Percentiles rank a stretch among this genome's conserved stretches.
phyloP scores from a whole-genome alignment of 2,329 filamentous ascomycete genomes.

The Aspergillus ochraceoroseus region DNA sequence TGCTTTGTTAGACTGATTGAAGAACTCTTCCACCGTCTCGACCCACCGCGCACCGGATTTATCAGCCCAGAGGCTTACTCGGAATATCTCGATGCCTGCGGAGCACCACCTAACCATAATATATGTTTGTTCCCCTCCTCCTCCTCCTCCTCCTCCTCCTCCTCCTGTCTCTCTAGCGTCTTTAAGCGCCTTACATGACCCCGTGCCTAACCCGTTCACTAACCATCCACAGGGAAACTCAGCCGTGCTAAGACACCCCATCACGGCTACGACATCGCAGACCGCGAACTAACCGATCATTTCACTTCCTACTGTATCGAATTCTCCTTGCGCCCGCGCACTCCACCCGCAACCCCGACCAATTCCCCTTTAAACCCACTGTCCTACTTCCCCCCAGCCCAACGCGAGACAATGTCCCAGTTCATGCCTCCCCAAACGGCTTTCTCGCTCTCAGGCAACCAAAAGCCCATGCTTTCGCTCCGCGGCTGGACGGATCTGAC shows the following conservation, averaged over 20 bases:
- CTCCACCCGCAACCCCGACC: background rate
- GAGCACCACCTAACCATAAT: conserved; percentile 8
- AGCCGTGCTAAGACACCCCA: conserved; percentile 3
- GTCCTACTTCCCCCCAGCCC: conserved; percentile 1
- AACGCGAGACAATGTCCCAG: background rate
- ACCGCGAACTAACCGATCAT: conserved; percentile 13
- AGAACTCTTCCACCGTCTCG: conserved; percentile 9
- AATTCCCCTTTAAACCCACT: background rate
- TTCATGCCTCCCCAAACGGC: background rate
- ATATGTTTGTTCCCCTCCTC: conserved; percentile 2
- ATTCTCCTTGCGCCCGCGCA: conserved; percentile 11
- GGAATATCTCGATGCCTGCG: conserved; percentile 9
- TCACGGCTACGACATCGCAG: conserved; percentile 10
- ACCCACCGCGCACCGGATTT: conserved; percentile 7
- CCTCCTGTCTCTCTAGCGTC: background rate
- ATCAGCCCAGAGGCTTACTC: conserved; percentile 6
- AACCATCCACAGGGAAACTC: conserved; percentile 4
- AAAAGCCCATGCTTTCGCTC: conserved; percentile 9
- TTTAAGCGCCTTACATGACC: too few relatives aligned
- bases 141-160: background rate
- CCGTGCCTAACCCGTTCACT: too few relatives aligned
- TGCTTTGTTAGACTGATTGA: conserved; percentile 4
- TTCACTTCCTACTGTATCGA: conserved; percentile 12
- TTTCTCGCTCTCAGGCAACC: conserved; percentile 5
- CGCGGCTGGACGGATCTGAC: conserved; percentile 4